A percentile compares a stretch with the other conserved stretches of the same genome.
Evolutionary conservation across 2,329 filamentous ascomycete species (phyloP).

Genomic region (Whalleya microplaca): DNA sequence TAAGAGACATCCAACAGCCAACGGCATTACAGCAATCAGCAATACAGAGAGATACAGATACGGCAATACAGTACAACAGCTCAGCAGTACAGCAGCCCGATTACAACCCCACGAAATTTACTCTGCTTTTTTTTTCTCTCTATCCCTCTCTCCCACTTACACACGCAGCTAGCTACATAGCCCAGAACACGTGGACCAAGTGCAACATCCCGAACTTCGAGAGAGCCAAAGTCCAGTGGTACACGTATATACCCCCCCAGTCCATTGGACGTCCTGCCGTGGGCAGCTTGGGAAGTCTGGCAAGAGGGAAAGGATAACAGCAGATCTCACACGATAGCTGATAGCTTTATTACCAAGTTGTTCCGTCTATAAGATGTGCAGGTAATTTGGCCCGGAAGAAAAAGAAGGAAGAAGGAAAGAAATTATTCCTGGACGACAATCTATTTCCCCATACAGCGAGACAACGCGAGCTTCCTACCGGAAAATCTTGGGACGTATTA

Average conservation of each 20-base stretch:
- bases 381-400: conserved; percentile 15
- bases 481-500: conserved; percentile 25
- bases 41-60: background rate
- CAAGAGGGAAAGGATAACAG: conserved; percentile 8
- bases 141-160: too few relatives aligned
- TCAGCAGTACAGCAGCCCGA: conserved; percentile 28
- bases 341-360: conserved; percentile 13
- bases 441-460: conserved; percentile 19
- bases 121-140: too few relatives aligned
- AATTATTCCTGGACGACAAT: conserved; percentile 15
- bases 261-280: conserved; percentile 27
- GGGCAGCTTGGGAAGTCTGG: conserved; percentile 20
- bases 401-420: background rate
- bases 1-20: conserved; percentile 26
- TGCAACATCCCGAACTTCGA: conserved; percentile 27
- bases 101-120: conserved; percentile 35
- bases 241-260: conserved; percentile 36
- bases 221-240: conserved; percentile 31
- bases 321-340: conserved; percentile 12
- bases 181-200: conserved; percentile 38
- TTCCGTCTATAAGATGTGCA: conserved; percentile 31
- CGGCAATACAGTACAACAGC: background rate
- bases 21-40: conserved; percentile 22
- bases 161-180: too few relatives aligned
- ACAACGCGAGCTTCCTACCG: conserved; percentile 4